Base-by-base conservation (phyloP, 495 filamentous ascomycete genomes). In the Trichoderma virens region DNA sequence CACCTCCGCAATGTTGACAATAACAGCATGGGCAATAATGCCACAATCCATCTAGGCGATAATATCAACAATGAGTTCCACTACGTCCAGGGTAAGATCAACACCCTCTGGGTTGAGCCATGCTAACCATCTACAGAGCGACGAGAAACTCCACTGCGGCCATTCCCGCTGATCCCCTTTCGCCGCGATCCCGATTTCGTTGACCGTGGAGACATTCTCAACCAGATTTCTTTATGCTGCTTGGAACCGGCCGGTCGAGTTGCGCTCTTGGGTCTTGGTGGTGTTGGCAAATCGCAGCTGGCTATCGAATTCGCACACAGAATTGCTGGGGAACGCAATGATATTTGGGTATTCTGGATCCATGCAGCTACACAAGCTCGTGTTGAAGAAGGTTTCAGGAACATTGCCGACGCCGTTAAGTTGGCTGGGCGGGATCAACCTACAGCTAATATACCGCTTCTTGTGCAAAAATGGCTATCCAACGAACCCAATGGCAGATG, bases 221-320 rank as follows among this genome's bases (percentile, higher is more conserved):
- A 59, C 32, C 61, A 41, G 38, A n/a, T n/a, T n/a, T n/a, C n/a
- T n/a, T 18, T 16, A 18, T 41, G 18, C 9, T 16, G 18, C 38
- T 3, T 18, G 18, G 18, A 54, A 54, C 67, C 38, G 62, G 47
- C 59, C 27, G 32, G 23, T 54, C 63, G 74, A 35, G 70, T 70
- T 2, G 73, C 78, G 8, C 71, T 82, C 38, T 70, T 66, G 60
- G 80, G 79, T 2, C 68, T 83, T 20, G 81, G 80, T n/a, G 81
- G 81, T 18, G 72, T 82, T 41, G 81, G 81, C 80, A 85, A 84
- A 71, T 79, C 80, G 1, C 79, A 84, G 63, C 76, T 83, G 54
- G 81, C 82, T 5, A 78, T 86, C 54, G 77, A 80, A 64, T 80
- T 77, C 64, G 71, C 70, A 11, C 82, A 80, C 70, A 71, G 72